phyloP scores from a whole-genome alignment of 805 yeast species.

The Nematodospora valgi region DNA sequence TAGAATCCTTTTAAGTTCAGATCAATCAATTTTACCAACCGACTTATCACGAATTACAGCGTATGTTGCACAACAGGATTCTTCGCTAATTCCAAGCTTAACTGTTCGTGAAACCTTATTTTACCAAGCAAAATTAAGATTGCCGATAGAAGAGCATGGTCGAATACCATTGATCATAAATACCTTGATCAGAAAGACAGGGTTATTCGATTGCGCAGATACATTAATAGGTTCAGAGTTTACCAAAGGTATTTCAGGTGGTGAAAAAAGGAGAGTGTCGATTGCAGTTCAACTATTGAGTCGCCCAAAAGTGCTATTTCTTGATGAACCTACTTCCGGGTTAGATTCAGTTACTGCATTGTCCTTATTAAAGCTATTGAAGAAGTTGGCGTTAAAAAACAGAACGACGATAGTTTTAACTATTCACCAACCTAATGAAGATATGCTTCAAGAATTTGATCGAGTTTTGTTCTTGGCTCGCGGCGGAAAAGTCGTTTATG shows the following conservation, averaged over 20 bases:
- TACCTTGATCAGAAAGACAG: conserved; percentile 13
- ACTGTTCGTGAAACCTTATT: conserved; percentile 19
- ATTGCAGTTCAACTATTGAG: conserved; percentile 19
- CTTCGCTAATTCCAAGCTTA: conserved; percentile 16
- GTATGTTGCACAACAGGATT: conserved; percentile 21
- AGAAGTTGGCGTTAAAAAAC: conserved; percentile 34
- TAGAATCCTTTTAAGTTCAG: conserved; percentile 4
- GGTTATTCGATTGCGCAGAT: conserved; percentile 14
- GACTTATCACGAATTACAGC: conserved; percentile 10
- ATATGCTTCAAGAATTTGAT: conserved; percentile 34
- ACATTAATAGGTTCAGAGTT: conserved; percentile 17
- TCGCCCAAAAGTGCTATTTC: conserved; percentile 36
- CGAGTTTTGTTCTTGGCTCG: conserved; percentile 18
- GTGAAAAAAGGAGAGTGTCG: conserved; percentile 20
- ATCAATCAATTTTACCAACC: conserved; percentile 2
- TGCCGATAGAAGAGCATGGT: conserved; percentile 1
- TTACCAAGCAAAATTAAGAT: conserved; percentile 10
- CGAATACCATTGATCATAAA: conserved; percentile 3
- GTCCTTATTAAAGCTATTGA: conserved; percentile 47
- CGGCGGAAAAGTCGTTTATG: conserved; percentile 19
- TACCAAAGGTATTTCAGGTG: conserved; percentile 22
- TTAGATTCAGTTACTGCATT: conserved; percentile 54
- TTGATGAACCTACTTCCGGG: conserved; percentile 63
- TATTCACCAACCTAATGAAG: conserved; percentile 49
- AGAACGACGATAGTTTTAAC: conserved; percentile 47